phyloP scores from a whole-genome alignment of 257 asterid genomes.

The Osmanthus fragrans region DNA sequence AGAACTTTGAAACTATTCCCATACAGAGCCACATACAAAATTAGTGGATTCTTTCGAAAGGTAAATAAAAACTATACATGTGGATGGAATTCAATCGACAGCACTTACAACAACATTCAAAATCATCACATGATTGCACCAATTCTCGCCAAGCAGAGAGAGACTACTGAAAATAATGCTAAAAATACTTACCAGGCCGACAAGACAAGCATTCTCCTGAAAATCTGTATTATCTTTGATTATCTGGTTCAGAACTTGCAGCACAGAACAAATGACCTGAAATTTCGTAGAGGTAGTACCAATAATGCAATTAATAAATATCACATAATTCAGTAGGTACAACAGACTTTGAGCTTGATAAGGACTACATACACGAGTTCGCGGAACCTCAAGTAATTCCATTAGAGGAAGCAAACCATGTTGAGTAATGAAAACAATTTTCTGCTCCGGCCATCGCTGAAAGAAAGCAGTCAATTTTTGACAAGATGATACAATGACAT shows the following conservation, averaged over 20 bases:
- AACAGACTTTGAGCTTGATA: constrained; percentile 23
- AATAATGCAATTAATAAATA: constrained; percentile 6
- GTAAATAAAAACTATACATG: neutral
- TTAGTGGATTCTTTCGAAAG: neutral
- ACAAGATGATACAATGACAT: constrained; percentile 82
- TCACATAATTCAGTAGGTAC: constrained; percentile 19
- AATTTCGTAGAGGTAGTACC: constrained; percentile 11
- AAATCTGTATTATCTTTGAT: constrained; percentile 86
- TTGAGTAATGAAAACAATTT: constrained; percentile 82
- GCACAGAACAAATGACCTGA: constrained; percentile 87
- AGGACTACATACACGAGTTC: constrained; percentile 65
- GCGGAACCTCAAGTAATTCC: constrained; percentile 95
- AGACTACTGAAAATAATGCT: constrained; percentile 17
- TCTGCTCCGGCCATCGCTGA: constrained; percentile 90
- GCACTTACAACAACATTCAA: neutral
- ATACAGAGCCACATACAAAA: neutral
- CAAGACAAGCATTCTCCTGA: constrained; percentile 98
- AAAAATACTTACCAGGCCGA: constrained; percentile 82
- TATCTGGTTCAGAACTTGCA: constrained; percentile 88
- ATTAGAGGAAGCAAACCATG: constrained; percentile 93
- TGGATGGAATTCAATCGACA: neutral
- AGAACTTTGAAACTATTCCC: neutral
- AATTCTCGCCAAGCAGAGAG: constrained; percentile 11
- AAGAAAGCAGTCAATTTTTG: constrained; percentile 84
- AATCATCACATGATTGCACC: constrained; percentile 8